Conservation (phyloP, 805 yeast species). For the Metschnikowia santaceciliae region DNA sequence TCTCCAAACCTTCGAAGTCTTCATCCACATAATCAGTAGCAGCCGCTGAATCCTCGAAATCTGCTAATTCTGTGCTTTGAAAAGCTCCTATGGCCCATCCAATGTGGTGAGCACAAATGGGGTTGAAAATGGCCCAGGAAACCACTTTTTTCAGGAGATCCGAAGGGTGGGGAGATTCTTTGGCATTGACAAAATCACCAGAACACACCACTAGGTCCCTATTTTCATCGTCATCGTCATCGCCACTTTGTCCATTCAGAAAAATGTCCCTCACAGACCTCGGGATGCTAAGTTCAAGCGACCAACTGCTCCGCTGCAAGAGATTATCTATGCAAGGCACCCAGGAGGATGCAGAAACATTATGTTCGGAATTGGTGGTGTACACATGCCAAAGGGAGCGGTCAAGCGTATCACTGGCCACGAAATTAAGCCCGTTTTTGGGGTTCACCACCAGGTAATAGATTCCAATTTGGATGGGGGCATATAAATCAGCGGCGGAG, state of each 20-base stretch:
- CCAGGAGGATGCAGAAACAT: conserved; percentile 91
- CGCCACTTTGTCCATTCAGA: neutral
- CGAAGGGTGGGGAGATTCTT: conserved; percentile 69
- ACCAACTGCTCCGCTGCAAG: conserved; percentile 91
- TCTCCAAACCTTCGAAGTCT: conserved; percentile 25
- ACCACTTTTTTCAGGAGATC: conserved; percentile 73
- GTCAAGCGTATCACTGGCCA: conserved; percentile 52
- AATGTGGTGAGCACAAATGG: conserved; percentile 88
- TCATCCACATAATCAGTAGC: conserved; percentile 30
- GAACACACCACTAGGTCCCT: conserved; percentile 60
- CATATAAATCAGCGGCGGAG: conserved; percentile 43
- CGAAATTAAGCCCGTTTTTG: conserved; percentile 70
- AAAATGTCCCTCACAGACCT: conserved; percentile 67
- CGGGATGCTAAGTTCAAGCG: conserved; percentile 80
- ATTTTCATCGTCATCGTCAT: conserved; percentile 41
- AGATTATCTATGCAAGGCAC: conserved; percentile 90
- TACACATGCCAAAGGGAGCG: conserved; percentile 74
- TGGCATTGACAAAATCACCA: conserved; percentile 64
- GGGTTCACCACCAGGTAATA: conserved; percentile 65
- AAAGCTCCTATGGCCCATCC: conserved; percentile 96
- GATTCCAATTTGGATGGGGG: conserved; percentile 70
- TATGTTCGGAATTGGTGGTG: conserved; percentile 74
- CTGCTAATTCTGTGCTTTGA: conserved; percentile 54
- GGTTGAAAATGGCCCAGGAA: conserved; percentile 69
- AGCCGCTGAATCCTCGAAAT: conserved; percentile 30